Conservation (phyloP, 768 basidiomycete species). For the Boletus sp. region DNA sequence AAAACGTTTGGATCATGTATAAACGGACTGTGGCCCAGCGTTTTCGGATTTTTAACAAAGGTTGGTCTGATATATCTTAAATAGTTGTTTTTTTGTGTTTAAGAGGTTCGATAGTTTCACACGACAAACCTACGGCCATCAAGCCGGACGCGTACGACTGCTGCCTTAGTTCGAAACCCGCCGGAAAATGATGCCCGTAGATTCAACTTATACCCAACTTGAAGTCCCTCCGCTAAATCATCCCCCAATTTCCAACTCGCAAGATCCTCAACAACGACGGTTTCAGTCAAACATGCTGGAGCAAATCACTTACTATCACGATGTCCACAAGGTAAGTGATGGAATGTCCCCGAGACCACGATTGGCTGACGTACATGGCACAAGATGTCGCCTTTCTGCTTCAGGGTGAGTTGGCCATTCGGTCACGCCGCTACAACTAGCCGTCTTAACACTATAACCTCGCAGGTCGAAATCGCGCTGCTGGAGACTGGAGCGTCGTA, state of each 20-base stretch:
- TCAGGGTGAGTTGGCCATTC: conserved; percentile 39
- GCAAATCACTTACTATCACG: conserved; percentile 38
- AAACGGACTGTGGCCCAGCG: too few relatives aligned
- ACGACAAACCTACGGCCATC: too few relatives aligned
- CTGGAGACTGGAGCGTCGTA: conserved; percentile 49
- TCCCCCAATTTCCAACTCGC: background rate
- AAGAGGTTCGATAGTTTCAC: too few relatives aligned
- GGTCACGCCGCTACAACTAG: background rate
- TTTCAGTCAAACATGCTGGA: conserved; percentile 14
- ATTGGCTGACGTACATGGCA: background rate
- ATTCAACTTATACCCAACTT: background rate
- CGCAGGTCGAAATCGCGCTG: conserved; percentile 58
- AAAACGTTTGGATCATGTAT: too few relatives aligned
- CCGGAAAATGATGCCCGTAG: too few relatives aligned
- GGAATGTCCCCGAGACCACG: background rate
- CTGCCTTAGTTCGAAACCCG: too few relatives aligned
- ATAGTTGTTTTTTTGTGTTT: too few relatives aligned
- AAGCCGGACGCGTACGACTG: too few relatives aligned
- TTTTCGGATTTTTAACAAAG: too few relatives aligned
- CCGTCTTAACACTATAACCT: background rate
- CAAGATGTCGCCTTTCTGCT: conserved; percentile 55
- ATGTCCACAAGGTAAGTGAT: conserved; percentile 37
- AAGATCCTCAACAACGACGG: too few relatives aligned
- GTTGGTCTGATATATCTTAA: too few relatives aligned
- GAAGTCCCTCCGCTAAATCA: too few relatives aligned